Conservation (phyloP, 176 grass and related monocot genomes). For the Triticum aestivum region DNA sequence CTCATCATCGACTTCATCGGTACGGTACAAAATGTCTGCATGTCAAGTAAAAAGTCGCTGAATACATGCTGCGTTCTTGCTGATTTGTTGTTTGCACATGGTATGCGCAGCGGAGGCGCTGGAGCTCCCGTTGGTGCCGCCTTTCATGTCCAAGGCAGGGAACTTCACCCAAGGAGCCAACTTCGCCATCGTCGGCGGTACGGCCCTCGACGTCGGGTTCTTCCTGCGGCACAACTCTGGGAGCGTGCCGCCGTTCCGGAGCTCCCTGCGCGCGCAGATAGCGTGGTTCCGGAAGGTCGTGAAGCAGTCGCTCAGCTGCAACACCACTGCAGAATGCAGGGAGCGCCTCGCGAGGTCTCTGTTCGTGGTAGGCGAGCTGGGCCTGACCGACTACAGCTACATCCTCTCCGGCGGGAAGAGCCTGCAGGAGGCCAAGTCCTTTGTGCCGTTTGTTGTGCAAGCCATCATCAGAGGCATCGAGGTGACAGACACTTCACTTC, state of each 20-base stretch:
- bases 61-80: not conserved
- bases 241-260: slow-evolving; percentile 48
- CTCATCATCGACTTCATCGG: slow-evolving; percentile 75
- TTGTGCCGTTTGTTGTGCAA: slow-evolving; percentile 43
- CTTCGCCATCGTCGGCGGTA: slow-evolving; percentile 63
- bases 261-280: slow-evolving; percentile 61
- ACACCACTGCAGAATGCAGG: not conserved
- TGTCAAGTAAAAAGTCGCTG: not conserved
- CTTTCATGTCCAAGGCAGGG: slow-evolving; percentile 27
- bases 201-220: slow-evolving; percentile 54
- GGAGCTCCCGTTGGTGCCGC: slow-evolving; percentile 42
- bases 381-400: slow-evolving; percentile 52
- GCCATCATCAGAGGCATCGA: slow-evolving; percentile 48
- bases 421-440: slow-evolving; percentile 36
- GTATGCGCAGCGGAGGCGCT: slow-evolving; percentile 47
- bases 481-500: not conserved
- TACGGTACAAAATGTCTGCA: not conserved
- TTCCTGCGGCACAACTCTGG: slow-evolving; percentile 35
- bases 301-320: slow-evolving; percentile 25
- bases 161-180: slow-evolving; percentile 45
- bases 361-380: slow-evolving; percentile 66
- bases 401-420: slow-evolving; percentile 36
- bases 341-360: slow-evolving; percentile 39
- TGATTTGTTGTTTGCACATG: not conserved
- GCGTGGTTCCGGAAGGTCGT: slow-evolving; percentile 39